Percentiles rank a stretch among this genome's conserved stretches.
phyloP scores from a whole-genome alignment of 441 rosid genomes.

The Euphorbia schlechtendalii region DNA sequence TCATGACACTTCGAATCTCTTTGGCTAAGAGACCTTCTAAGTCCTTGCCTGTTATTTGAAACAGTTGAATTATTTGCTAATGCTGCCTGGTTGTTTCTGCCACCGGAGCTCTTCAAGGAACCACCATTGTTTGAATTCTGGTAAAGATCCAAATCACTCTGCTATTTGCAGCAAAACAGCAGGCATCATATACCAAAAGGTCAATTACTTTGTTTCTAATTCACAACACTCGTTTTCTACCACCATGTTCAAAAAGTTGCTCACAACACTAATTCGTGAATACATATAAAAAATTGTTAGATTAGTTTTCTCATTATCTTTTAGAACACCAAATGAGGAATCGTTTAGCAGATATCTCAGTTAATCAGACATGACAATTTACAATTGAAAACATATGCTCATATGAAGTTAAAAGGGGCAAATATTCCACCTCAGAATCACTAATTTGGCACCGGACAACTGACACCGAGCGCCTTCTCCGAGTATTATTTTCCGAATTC shows the following conservation, averaged over 20 bases:
- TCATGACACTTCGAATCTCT: conserved; percentile 60
- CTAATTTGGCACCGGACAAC: conserved; percentile 55
- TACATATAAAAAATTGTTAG: no score
- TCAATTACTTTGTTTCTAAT: background rate
- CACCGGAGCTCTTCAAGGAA: conserved; percentile 30
- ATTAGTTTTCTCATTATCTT: background rate
- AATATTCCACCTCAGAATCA: conserved; percentile 66
- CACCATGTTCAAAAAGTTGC: background rate
- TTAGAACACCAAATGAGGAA: background rate
- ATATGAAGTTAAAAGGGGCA: background rate
- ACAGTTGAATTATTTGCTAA: conserved; percentile 29
- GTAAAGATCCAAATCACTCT: conserved; percentile 67
- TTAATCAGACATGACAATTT: background rate
- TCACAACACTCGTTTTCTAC: no score
- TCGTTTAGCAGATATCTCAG: background rate
- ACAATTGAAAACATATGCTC: background rate
- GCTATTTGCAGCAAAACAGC: conserved; percentile 27
- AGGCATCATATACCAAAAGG: conserved; percentile 10
- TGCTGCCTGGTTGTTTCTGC: conserved; percentile 34
- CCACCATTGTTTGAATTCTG: conserved; percentile 34
- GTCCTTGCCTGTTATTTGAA: conserved; percentile 45
- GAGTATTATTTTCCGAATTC: conserved; percentile 38
- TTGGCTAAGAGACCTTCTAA: conserved; percentile 67
- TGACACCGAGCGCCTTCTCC: conserved; percentile 77
- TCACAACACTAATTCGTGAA: no score